Evolutionary conservation across 495 filamentous ascomycete species (phyloP).

Genomic region (Tuber calosporum): DNA sequence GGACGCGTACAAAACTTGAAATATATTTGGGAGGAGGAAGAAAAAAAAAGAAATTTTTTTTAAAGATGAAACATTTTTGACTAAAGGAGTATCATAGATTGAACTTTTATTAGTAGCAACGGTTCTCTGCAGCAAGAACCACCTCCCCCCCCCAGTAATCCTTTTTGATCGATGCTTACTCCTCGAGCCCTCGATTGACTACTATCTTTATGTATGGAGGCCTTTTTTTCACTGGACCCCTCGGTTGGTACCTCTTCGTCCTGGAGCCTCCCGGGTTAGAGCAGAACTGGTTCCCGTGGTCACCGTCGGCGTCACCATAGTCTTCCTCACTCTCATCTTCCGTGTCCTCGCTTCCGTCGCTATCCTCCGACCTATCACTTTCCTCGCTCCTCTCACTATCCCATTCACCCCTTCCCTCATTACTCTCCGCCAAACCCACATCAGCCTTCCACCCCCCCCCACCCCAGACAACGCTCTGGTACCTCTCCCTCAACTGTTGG

Average conservation of each 20-base stretch:
- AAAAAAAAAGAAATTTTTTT: too few species aligned
- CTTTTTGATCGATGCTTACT: not conserved
- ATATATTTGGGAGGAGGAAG: too few species aligned
- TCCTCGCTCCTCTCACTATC: not conserved
- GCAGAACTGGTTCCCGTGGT: rapidly evolving
- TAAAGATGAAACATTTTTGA: too few species aligned
- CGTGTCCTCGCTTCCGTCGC: not conserved
- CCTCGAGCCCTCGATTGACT: not conserved
- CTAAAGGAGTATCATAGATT: too few species aligned
- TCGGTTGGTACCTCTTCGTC: not conserved
- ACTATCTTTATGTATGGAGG: not conserved
- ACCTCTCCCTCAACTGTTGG: not conserved
- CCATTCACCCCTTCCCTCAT: not conserved
- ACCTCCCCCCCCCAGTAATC: not conserved
- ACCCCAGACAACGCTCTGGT: not conserved
- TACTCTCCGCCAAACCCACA: not conserved
- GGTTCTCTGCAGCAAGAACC: not conserved
- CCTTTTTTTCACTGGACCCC: not conserved
- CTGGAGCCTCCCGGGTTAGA: not conserved
- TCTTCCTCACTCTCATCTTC: not conserved
- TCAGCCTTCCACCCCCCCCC: not conserved
- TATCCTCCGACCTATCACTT: not conserved
- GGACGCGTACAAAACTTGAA: too few species aligned
- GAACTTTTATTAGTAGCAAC: too few species aligned
- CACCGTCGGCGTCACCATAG: not conserved